Evolutionary conservation across 805 yeast species (phyloP), one percentile per base, ranked within the genome.

Genomic region (Wickerhamomyces bovis): DNA sequence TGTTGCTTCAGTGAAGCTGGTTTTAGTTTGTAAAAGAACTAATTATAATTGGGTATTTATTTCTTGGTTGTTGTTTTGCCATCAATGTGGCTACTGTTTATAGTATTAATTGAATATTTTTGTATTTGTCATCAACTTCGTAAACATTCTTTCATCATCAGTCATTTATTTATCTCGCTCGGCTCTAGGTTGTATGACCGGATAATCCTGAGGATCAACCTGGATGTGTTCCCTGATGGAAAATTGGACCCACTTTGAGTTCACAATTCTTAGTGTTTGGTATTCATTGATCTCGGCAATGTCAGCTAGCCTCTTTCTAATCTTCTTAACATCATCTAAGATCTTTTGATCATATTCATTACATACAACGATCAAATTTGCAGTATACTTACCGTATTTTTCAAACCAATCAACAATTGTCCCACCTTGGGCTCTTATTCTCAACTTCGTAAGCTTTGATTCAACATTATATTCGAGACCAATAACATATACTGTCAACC

Each of bases 351-450:
- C 31, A 22, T 50, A 43, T 26, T 43, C 43, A n/a, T 46, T 39
- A 11, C 64, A 60, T 15, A 69, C 67, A 15, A 81, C 64, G 6
- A 80, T 65, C 19, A 72, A 56, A 31, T 73, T 66, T 39, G 73
- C 65, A 4, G 12, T 33, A 15, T 16, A 33, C 20, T 16, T 33
- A 19, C 36, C 36, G 10, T 16, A 33, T 16, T 62, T 60, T 3
- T 44, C 47, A 1, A 71, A 20, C 1, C 52, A 46, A 3, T 54
- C 49, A 0, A 69, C 56, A 4, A 68, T 40, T 3, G 60, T 63
- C 1, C 80, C 86, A 21, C 78, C 82, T 42, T 76, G 70, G 20
- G 62, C 55, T 28, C 67, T 65, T 15, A 76, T 65, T 25, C 63
- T 60, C 7, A 47, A 33, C 48, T 15, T 51, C 38, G 23, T 51